Percentiles rank a stretch among this genome's conserved stretches.
These are phyloP conservation scores for Aspergillus novoparasiticus DNA, from an alignment of 2,329 filamentous ascomycete genomes.

Conservation along the genomic window DNA sequence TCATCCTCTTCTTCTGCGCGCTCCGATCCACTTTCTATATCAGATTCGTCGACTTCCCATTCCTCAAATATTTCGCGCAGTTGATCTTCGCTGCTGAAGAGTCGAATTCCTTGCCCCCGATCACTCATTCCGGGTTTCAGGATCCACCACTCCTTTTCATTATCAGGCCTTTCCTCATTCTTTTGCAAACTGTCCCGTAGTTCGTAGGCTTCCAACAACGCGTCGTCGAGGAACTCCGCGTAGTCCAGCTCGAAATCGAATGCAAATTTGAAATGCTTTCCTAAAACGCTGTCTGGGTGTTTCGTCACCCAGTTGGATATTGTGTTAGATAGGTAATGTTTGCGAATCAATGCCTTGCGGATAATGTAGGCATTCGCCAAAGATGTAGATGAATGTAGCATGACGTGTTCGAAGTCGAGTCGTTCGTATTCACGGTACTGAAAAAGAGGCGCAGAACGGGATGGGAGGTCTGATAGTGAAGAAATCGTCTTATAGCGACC, in stretches of 20 bases:
- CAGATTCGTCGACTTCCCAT: slow-evolving; percentile 74
- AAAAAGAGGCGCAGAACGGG: slow-evolving; percentile 57
- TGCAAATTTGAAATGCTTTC: slow-evolving; percentile 70
- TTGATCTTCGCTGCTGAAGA: slow-evolving; percentile 84
- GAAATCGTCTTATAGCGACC: slow-evolving; percentile 59
- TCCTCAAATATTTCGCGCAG: slow-evolving; percentile 86
- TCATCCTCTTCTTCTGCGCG: slow-evolving; percentile 36
- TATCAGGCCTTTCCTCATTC: slow-evolving; percentile 68
- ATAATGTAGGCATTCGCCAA: slow-evolving; percentile 91
- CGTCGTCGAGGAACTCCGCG: slow-evolving; percentile 93
- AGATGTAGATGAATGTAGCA: slow-evolving; percentile 61
- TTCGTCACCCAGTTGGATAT: slow-evolving; percentile 85
- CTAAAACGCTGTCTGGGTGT: slow-evolving; percentile 70
- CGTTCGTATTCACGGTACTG: slow-evolving; percentile 86
- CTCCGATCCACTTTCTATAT: slow-evolving; percentile 46
- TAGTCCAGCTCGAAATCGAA: slow-evolving; percentile 95
- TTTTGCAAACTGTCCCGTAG: slow-evolving; percentile 73
- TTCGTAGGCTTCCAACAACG: slow-evolving; percentile 86
- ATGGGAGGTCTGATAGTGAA: slow-evolving; percentile 51
- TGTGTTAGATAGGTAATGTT: slow-evolving; percentile 87
- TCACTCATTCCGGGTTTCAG: slow-evolving; percentile 98
- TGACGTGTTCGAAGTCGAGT: slow-evolving; percentile 78
- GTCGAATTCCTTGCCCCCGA: slow-evolving; percentile 84
- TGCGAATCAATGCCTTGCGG: slow-evolving; percentile 92
- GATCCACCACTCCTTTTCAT: slow-evolving; percentile 87